Evolutionary conservation across 2,329 filamentous ascomycete genomes (phyloP), one percentile per base, ranked within the genome.

Genomic region (Cladophialophora yegresii): DNA sequence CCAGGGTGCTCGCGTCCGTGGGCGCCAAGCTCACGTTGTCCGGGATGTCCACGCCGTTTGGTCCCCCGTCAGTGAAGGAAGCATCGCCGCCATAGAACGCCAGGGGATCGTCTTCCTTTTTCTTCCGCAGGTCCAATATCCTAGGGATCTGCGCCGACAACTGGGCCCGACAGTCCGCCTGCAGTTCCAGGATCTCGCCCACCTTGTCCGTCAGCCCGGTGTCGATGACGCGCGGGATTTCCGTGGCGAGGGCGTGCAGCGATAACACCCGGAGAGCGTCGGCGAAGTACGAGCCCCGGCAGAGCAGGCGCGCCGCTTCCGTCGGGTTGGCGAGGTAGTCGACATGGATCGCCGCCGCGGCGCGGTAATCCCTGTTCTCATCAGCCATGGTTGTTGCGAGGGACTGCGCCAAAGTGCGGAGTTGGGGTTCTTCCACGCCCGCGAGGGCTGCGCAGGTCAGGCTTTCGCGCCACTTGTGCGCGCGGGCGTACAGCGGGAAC

Each of bases 1-100:
- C 83, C 50, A 87, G 86, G 0, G 93, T 97, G 65, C 87, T 90
- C 22, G 92, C 82, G 58, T 93, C 86, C 3, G 92, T 96, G 0
- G 93, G 90, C 0, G 95, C 95, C 1, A 99, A 82, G 1, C 92
- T 96, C 56, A 99, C 84, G 77, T 99, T 93, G 74, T 99, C 95
- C 0, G 93, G 95, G 1, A 96, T 83, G 70, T 96, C 91, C 26
- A 28, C 26, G n/a, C n/a, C n/a, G 26, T 28, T 28, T 6, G 26
- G 26, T 3, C 26, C 26, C 26, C n/a, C n/a, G n/a, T n/a, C n/a
- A n/a, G n/a, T n/a, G n/a, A n/a, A 80, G 4, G 80, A 80, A 4
- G 85, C 81, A 71, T 92, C 89, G 60, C 91, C 91, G 70, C 95
- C 92, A 77, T 91, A 96, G 79, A 96, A 97, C 2, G 89, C 89